Base-by-base conservation (phyloP, 1,139 yeast species). In the Protomyces gravidus region DNA sequence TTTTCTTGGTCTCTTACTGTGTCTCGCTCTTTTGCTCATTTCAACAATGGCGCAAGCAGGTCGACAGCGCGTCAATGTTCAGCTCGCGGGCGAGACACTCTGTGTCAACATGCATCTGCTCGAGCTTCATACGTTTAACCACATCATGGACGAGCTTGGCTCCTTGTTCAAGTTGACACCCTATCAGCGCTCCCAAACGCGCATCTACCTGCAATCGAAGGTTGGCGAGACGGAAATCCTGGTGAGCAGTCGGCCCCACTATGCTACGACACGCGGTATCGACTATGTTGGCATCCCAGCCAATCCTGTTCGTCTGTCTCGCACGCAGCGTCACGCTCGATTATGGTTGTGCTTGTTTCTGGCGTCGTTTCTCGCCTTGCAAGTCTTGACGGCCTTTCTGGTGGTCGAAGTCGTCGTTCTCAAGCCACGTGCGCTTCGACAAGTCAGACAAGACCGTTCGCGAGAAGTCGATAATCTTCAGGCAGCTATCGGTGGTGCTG, bases 151-250 rank as follows among this genome's bases (percentile, higher is more conserved):
- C 33, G 58, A 53, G 26, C 17, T 53, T 13, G 51, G 32, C 6
- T 36, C 58, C 11, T 17, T 45, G 15, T 26, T 53, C 17, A 7
- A 23, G 11, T 17, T 53, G 17, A 45, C 51, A 15, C 36, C 9
- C 6, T 45, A 45, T 36, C 58, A 53, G 19, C 13, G 50, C 11
- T 9, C 28, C 23, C 58, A 53, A 11, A 46, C 58, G n/a, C 45
- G 58, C 26, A 53, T 53, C 15, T 53, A 32, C 19, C 21, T 53
- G 5, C 51, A 45, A 15, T 45, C 58, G 13, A 45, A 45, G 9
- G 46, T 53, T 3, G 58, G 58, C 17, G 58, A 53, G 33, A 53
- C 58, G 13, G 58, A 53, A 26, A 30, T 53, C 17, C 40, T 53
- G 23, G 58, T 53, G 21, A 45, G 45, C 27, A 30, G 51, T n/a